Conservation (phyloP, 1,139 yeast genomes). For the Debaryomyces psychrophilus region DNA sequence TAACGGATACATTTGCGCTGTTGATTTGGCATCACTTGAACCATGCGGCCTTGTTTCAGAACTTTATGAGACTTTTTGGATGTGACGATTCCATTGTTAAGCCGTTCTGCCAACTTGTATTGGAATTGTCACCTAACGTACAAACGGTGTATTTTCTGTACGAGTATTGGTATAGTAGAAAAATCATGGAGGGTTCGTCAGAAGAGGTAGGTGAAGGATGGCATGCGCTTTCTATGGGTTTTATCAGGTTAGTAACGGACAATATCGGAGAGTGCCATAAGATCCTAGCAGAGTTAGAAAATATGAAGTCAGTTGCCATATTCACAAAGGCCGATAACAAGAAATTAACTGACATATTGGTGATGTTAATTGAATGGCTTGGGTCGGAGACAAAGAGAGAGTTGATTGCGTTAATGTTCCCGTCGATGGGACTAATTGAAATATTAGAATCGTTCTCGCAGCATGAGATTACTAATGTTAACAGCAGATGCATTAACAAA, state of each 20-base stretch:
- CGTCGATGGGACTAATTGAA: neutral
- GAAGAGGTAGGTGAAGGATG: neutral
- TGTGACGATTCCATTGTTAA: neutral
- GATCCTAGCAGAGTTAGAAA: neutral
- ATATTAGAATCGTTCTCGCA: neutral
- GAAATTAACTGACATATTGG: neutral
- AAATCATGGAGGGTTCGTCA: neutral
- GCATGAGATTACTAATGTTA: neutral
- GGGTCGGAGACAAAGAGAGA: neutral
- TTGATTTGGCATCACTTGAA: slow-evolving; percentile 15
- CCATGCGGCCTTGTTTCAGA: slow-evolving; percentile 4
- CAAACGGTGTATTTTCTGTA: neutral
- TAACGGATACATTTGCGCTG: slow-evolving; percentile 10
- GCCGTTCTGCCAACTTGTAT: slow-evolving; percentile 4
- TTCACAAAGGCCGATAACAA: neutral
- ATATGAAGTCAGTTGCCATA: neutral
- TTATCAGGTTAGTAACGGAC: neutral
- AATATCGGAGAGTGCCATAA: neutral
- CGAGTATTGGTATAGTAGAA: slow-evolving; percentile 9
- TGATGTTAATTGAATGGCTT: neutral
- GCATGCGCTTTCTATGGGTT: slow-evolving; percentile 1
- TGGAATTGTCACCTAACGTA: neutral
- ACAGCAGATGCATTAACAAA: slow-evolving; percentile 9
- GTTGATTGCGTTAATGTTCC: neutral
- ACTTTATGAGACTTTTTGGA: slow-evolving; percentile 2